Evolutionary conservation across 2,329 filamentous ascomycete genomes (phyloP).

Genomic region (Sclerotinia glacialis): DNA sequence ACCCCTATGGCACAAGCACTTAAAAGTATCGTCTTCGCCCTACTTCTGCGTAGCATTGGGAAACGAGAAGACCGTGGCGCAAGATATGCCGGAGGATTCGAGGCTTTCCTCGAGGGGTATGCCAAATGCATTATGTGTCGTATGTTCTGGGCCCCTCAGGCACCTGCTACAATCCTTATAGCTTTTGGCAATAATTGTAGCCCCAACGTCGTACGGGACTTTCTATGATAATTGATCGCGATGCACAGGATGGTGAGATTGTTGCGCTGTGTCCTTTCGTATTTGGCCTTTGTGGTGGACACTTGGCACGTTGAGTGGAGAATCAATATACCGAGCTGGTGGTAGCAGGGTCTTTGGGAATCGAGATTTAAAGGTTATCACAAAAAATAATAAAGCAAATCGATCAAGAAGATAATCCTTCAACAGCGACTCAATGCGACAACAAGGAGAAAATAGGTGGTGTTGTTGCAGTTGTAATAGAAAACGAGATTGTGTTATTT

Average conservation of each 20-base stretch:
- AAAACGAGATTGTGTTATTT: slow-evolving; percentile 2
- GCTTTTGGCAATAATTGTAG: slow-evolving; percentile 20
- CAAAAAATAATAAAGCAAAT: slow-evolving; percentile 6
- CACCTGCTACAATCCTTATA: slow-evolving; percentile 22
- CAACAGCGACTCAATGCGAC: slow-evolving; percentile 6
- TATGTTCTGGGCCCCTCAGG: slow-evolving; percentile 22
- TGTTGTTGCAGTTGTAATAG: neutral
- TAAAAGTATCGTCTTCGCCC: slow-evolving; percentile 58
- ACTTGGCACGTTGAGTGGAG: slow-evolving; percentile 23
- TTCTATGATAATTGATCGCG: slow-evolving; percentile 5
- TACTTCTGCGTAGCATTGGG: slow-evolving; percentile 57
- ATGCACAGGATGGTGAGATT: slow-evolving; percentile 18
- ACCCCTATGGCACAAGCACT: slow-evolving; percentile 37
- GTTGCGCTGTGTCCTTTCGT: slow-evolving; percentile 22
- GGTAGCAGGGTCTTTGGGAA: slow-evolving; percentile 8
- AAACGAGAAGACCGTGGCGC: slow-evolving; percentile 57
- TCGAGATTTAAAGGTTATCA: slow-evolving; percentile 13
- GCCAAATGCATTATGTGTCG: slow-evolving; percentile 76
- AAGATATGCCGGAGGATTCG: slow-evolving; percentile 67
- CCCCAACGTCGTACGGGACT: slow-evolving; percentile 19
- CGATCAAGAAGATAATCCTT: slow-evolving; percentile 11
- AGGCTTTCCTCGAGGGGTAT: slow-evolving; percentile 80
- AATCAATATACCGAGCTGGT: slow-evolving; percentile 13
- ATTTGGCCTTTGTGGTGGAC: slow-evolving; percentile 18
- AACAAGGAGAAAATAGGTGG: neutral